Base-by-base conservation (phyloP, 139 green algal genomes). In the Picochlorum costavermella region DNA sequence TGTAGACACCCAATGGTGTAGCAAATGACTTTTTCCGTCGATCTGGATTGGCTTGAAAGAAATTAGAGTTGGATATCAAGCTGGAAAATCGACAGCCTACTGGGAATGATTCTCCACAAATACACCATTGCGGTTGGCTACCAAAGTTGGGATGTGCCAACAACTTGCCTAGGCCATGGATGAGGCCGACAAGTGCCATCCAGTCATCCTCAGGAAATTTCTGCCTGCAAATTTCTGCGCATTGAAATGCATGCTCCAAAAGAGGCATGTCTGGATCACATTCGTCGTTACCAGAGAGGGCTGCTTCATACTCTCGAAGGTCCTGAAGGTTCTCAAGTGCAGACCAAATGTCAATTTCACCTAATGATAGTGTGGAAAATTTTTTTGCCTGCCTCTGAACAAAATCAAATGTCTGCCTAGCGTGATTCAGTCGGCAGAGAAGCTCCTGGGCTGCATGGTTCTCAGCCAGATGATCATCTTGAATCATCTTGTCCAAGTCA, bases 361-460 rank as follows among this genome's bases (percentile, higher is more conserved):
- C 69, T 16, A 74, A 69, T 55, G 86, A 61, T 37, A 96, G 70
- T 11, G 33, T 31, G 10, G 63, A 55, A 17, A 64, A 79, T 10
- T 28, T 17, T 3, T 69, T 69, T 58, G 79, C 68, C 63, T 74
- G 84, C 28, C 83, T 76, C 61, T 87, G 83, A 3, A 84, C 86
- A 75, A 86, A 95, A 70, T 92, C 88, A 44, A 93, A 63, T 3
- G 89, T 96, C 75, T 93, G 84, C 4, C 87, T 73, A 6, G 87
- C 81, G 61, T 88, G 85, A 64, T 89, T 92, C 12, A 94, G 73
- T 3, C 87, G 77, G 53, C 89, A 84, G 49, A 89, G 86, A 33
- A 94, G 79, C 77, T 94, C 83, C 45, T 83, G 69, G 0, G 83
- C 83, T 0, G 83, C 82, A 60, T 84, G 72, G 9, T 61, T 40